Evolutionary conservation across 106 monocot species (phyloP).

Genomic region (Cymbidium sinense): DNA sequence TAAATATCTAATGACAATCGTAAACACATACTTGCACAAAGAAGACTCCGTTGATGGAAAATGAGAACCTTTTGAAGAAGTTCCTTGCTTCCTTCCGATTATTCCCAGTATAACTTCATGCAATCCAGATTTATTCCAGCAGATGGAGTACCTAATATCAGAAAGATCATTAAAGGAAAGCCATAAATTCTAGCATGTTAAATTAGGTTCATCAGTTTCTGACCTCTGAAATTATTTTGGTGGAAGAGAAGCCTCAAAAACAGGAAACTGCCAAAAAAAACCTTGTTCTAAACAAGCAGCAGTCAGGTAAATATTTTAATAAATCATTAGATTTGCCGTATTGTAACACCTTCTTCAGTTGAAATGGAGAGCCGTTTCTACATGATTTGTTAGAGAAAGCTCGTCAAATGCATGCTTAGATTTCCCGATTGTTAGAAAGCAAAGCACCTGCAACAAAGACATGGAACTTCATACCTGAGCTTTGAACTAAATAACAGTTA

Average conservation of each 20-base stretch:
- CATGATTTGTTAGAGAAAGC: constrained; percentile 21
- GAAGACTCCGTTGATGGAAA: constrained; percentile 77
- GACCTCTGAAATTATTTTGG: constrained; percentile 53
- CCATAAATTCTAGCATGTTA: constrained; percentile 48
- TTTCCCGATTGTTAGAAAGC: constrained; percentile 62
- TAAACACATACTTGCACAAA: constrained; percentile 67
- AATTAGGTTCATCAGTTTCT: constrained; percentile 22
- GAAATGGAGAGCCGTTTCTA: constrained; percentile 49
- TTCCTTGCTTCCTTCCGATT: constrained; percentile 90
- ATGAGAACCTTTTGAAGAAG: constrained; percentile 73
- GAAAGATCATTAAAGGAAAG: constrained; percentile 1
- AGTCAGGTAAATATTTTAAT: no score
- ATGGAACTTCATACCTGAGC: no score
- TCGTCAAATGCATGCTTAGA: constrained; percentile 21
- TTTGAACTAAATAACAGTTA: not conserved
- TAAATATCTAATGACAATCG: not conserved
- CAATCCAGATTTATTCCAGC: constrained; percentile 82
- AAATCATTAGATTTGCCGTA: no score
- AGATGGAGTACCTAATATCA: constrained; percentile 80
- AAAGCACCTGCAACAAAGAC: constrained; percentile 96
- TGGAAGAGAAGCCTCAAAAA: constrained; percentile 51
- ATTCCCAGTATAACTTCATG: constrained; percentile 93
- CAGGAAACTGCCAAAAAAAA: constrained; percentile 26
- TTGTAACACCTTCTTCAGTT: constrained; percentile 41
- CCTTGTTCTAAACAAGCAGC: not conserved